phyloP scores from a whole-genome alignment of 805 yeast species.

The Monosporozyma aerobia region DNA sequence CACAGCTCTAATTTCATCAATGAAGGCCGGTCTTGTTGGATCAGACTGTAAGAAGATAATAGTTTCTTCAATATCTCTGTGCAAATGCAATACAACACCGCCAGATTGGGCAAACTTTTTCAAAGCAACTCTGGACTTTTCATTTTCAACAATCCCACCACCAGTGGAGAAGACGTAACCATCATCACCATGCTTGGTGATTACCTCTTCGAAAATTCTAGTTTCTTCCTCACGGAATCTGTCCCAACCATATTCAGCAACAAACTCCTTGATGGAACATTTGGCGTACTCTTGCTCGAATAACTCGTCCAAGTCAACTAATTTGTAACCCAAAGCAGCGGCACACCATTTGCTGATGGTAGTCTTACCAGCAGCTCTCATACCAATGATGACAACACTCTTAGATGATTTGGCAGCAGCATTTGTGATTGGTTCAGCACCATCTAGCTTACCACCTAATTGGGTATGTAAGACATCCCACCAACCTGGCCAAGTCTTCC shows the following conservation, averaged over 20 bases:
- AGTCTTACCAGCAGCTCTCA: constrained; percentile 97
- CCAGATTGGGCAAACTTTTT: constrained; percentile 44
- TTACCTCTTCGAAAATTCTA: constrained; percentile 41
- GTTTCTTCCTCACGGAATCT: constrained; percentile 65
- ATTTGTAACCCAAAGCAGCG: constrained; percentile 50
- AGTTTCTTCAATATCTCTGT: constrained; percentile 77
- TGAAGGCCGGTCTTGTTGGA: constrained; percentile 79
- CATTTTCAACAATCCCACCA: constrained; percentile 83
- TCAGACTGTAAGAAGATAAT: constrained; percentile 66
- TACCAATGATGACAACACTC: constrained; percentile 78
- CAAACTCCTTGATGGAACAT: constrained; percentile 48
- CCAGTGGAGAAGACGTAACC: constrained; percentile 84
- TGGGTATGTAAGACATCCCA: constrained; percentile 82
- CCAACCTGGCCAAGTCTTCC: constrained; percentile 99
- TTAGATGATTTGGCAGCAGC: constrained; percentile 8
- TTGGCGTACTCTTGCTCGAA: constrained; percentile 45
- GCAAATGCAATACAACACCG: constrained; percentile 83
- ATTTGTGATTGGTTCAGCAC: constrained; percentile 44
- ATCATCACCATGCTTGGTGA: constrained; percentile 29
- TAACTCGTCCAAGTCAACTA: constrained; percentile 67
- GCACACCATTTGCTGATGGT: constrained; percentile 78
- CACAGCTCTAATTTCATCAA: constrained; percentile 69
- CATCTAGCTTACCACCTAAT: constrained; percentile 59
- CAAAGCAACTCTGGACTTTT: constrained; percentile 48
- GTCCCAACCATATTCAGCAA: constrained; percentile 76